phyloP scores from a whole-genome alignment of 306 rosid species.

The Bauhinia variegata region DNA sequence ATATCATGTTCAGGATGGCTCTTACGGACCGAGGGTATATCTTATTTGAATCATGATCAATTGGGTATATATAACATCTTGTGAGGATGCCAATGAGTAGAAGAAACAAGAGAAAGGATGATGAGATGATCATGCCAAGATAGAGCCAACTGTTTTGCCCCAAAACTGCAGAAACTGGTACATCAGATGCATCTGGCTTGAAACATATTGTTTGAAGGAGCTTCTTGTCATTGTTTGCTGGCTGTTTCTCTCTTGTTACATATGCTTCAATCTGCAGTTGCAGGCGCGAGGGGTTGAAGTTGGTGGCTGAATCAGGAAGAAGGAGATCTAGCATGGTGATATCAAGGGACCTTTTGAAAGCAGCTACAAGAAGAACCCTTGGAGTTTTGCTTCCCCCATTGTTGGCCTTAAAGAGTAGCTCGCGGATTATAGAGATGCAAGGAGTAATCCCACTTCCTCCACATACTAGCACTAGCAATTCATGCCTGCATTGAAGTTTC shows the following conservation, averaged over 20 bases:
- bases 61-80: slow-evolving; percentile 59
- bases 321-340: slow-evolving; percentile 62
- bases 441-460: slow-evolving; percentile 70
- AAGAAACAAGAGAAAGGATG: slow-evolving; percentile 55
- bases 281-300: slow-evolving; percentile 40
- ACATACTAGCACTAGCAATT: slow-evolving; percentile 53
- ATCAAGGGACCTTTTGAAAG: slow-evolving; percentile 53
- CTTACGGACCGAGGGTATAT: slow-evolving; percentile 49
- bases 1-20: slow-evolving; percentile 49
- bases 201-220: slow-evolving; percentile 49
- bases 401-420: slow-evolving; percentile 44
- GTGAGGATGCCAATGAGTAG: slow-evolving; percentile 49
- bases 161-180: slow-evolving; percentile 47
- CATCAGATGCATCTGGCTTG: slow-evolving; percentile 46
- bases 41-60: slow-evolving; percentile 48
- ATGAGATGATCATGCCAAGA: slow-evolving; percentile 53
- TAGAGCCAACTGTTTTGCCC: slow-evolving; percentile 64
- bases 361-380: slow-evolving; percentile 45
- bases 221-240: slow-evolving; percentile 30
- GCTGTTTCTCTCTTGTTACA: slow-evolving; percentile 54
- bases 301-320: slow-evolving; percentile 49
- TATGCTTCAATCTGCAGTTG: slow-evolving; percentile 61
- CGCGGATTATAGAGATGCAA: slow-evolving; percentile 53
- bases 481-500: slow-evolving; percentile 54
- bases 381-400: slow-evolving; percentile 35